phyloP scores from a whole-genome alignment of 495 filamentous ascomycete genomes.

The Acidomyces sp. region DNA sequence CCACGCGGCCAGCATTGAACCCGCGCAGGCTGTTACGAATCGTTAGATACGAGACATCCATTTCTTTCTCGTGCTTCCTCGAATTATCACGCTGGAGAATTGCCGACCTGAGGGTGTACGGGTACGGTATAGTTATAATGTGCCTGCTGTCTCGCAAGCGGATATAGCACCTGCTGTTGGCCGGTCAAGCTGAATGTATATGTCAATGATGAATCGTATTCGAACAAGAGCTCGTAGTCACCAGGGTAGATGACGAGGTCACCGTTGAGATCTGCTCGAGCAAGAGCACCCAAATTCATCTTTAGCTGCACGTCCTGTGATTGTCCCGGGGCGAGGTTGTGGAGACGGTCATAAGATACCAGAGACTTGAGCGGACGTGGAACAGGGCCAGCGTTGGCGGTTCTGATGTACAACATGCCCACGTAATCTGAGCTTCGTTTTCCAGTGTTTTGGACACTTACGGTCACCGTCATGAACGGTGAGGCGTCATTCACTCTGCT shows the following conservation, averaged over 20 bases:
- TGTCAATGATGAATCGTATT: constrained; percentile 30
- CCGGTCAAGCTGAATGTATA: constrained; percentile 35
- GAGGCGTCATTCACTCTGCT: constrained; percentile 10
- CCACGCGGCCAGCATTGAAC: too few species aligned
- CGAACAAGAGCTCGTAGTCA: constrained; percentile 45
- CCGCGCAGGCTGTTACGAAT: too few species aligned
- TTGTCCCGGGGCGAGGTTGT: constrained; percentile 31
- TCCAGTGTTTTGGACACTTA: constrained; percentile 40
- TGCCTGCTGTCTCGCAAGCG: constrained; percentile 3
- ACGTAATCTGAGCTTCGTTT: constrained; percentile 44
- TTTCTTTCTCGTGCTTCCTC: too few species aligned
- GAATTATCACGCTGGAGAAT: too few species aligned
- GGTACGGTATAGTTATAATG: constrained; percentile 14
- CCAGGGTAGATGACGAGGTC: constrained; percentile 55
- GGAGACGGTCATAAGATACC: constrained; percentile 45
- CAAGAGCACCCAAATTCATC: constrained; percentile 44
- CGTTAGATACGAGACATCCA: too few species aligned
- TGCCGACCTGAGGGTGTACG: constrained; percentile 12
- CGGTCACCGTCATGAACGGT: constrained; percentile 12
- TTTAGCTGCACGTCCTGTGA: constrained; percentile 31
- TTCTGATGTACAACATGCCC: constrained; percentile 38
- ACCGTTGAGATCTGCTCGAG: constrained; percentile 43
- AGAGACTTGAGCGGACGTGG: constrained; percentile 55
- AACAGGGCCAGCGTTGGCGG: constrained; percentile 40
- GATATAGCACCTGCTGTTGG: constrained; percentile 27